These are phyloP conservation scores for Citrus australasica DNA, from an alignment of 345 rosid species.

Conservation along the genomic window DNA sequence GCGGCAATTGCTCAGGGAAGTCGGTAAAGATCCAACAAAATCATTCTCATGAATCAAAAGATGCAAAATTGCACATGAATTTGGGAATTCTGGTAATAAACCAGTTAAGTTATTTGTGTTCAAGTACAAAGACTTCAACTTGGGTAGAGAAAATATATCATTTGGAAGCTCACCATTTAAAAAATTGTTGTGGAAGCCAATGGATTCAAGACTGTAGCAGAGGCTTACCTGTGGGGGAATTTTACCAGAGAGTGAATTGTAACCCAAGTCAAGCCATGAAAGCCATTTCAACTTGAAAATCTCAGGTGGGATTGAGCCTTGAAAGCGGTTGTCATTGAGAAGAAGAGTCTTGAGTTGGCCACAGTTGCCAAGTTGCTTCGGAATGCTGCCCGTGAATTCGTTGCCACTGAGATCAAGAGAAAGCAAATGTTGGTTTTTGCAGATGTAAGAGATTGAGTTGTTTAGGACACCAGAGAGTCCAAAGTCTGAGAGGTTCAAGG, in stretches of 20 bases:
- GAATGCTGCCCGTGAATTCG: constrained; percentile 31
- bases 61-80: constrained; percentile 19
- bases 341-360: constrained; percentile 23
- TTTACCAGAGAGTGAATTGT: constrained; percentile 30
- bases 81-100: constrained; percentile 23
- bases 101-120: constrained; percentile 39
- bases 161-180: constrained; percentile 31
- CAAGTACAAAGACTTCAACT: constrained; percentile 24
- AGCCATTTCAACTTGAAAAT: constrained; percentile 30
- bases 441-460: constrained; percentile 26
- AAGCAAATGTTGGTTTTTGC: constrained; percentile 24
- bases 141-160: constrained; percentile 27
- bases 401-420: constrained; percentile 42
- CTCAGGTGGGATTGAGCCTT: constrained; percentile 25
- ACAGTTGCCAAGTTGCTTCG: constrained; percentile 29
- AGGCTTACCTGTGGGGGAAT: constrained; percentile 36
- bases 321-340: constrained; percentile 29
- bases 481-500: constrained; percentile 33
- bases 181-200: constrained; percentile 33
- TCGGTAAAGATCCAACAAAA: constrained; percentile 26
- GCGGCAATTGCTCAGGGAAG: constrained; percentile 19
- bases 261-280: constrained; percentile 24
- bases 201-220: constrained; percentile 29
- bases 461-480: constrained; percentile 33
- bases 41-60: constrained; percentile 35